Conservation (phyloP, 257 asterid genomes). For the Ajuga chamaepitys region DNA sequence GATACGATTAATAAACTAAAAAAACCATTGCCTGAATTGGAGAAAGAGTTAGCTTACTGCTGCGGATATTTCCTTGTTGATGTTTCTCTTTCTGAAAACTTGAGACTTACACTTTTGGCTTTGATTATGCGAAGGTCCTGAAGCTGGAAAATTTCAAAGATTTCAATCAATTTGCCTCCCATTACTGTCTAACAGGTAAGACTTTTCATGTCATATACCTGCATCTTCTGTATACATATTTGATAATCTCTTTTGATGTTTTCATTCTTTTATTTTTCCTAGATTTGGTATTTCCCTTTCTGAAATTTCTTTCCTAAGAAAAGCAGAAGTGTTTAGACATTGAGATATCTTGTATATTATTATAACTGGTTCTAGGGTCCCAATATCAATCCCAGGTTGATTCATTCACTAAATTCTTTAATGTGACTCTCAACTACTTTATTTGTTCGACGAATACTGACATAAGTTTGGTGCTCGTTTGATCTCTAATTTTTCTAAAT, state of each 20-base stretch:
- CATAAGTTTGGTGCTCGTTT: constrained; percentile 1
- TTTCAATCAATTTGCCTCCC: constrained; percentile 58
- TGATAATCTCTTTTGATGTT: not conserved
- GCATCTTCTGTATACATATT: not conserved
- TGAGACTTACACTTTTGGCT: constrained; percentile 8
- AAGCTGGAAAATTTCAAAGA: constrained; percentile 52
- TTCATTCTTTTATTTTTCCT: not conserved
- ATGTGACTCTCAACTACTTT: constrained; percentile 30
- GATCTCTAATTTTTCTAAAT: not conserved
- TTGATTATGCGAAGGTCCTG: constrained; percentile 22
- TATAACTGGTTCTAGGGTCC: constrained; percentile 64
- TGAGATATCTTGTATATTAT: constrained; percentile 60
- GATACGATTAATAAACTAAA: constrained; percentile 61
- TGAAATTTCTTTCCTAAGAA: constrained; percentile 47
- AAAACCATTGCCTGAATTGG: constrained; percentile 74
- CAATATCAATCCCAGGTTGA: constrained; percentile 59
- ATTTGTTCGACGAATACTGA: not conserved
- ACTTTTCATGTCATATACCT: not conserved
- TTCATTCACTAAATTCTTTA: constrained; percentile 46
- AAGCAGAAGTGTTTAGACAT: constrained; percentile 85
- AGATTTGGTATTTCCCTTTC: not conserved
- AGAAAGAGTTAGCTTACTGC: constrained; percentile 51
- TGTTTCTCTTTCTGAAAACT: constrained; percentile 1
- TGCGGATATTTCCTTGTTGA: not conserved
- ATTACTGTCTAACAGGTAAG: constrained; percentile 70